Evolutionary conservation across 495 filamentous ascomycete species (phyloP).

Genomic region (Neurospora sp.): DNA sequence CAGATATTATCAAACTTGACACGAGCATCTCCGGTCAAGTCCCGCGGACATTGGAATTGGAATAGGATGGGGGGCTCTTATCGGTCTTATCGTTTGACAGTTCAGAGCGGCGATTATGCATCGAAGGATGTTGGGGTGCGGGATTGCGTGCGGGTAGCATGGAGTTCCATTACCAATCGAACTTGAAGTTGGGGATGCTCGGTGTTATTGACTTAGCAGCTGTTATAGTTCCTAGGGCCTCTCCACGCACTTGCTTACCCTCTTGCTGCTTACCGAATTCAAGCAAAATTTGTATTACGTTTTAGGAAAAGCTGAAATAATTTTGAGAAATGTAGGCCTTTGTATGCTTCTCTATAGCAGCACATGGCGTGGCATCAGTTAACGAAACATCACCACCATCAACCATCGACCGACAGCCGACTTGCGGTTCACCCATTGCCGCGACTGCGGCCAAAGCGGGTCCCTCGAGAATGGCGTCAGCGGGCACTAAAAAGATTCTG

Average conservation of each 20-base stretch:
- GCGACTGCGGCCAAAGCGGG: constrained; percentile 1
- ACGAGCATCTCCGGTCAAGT: constrained; percentile 9
- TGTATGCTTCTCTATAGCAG: no score
- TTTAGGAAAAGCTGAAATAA: no score
- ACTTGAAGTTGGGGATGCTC: no score
- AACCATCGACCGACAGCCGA: not conserved
- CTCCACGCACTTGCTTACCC: no score
- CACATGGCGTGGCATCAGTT: no score
- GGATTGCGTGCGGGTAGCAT: not conserved
- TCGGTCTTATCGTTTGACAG: not conserved
- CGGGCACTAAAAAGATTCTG: constrained; percentile 11
- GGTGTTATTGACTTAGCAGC: no score
- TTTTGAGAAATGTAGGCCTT: no score
- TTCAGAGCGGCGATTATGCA: not conserved
- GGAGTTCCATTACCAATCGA: not conserved
- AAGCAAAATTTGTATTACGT: no score
- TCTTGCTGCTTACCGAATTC: no score
- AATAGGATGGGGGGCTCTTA: not conserved
- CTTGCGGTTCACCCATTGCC: not conserved
- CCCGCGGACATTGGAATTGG: constrained; percentile 12
- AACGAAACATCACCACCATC: no score
- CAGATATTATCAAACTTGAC: not conserved
- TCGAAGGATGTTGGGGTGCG: not conserved
- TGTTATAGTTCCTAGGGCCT: no score
- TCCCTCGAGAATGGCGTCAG: constrained; percentile 19